Evolutionary conservation across 352 stramenopile species (phyloP).

Genomic region (Pythium dissotocum): DNA sequence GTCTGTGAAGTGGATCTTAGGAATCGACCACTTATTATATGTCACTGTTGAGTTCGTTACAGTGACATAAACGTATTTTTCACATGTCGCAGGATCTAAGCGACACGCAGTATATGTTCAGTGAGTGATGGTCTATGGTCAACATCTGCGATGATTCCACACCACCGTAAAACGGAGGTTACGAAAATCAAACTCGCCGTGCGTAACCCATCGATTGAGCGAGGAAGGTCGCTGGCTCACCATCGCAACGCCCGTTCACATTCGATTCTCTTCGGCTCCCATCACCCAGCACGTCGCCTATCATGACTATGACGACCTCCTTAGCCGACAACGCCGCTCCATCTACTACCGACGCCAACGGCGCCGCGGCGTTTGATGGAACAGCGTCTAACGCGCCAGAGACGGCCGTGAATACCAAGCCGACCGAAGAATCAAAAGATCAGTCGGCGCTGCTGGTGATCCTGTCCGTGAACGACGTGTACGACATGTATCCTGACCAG

Average conservation of each 20-base stretch:
- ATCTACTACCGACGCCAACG: not conserved
- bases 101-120: not conserved
- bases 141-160: not conserved
- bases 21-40: too few species aligned
- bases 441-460: conserved; percentile 40
- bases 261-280: not conserved
- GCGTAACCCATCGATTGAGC: not conserved
- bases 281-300: not conserved
- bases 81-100: not conserved
- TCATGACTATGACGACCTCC: conserved; percentile 14
- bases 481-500: conserved; percentile 69
- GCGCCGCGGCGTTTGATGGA: not conserved
- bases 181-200: not conserved
- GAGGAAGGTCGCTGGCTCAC: not conserved
- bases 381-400: not conserved
- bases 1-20: too few species aligned
- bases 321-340: not conserved
- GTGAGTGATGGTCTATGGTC: conserved; percentile 13
- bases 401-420: not conserved
- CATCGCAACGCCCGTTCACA: not conserved
- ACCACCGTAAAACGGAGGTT: conserved; percentile 1
- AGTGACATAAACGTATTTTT: not conserved
- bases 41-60: not conserved
- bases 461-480: conserved; percentile 76
- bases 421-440: conserved; percentile 5